Evolutionary conservation across 192 early-diverging fungal genomes (phyloP).

Genomic region (Obelidium mucronatum): DNA sequence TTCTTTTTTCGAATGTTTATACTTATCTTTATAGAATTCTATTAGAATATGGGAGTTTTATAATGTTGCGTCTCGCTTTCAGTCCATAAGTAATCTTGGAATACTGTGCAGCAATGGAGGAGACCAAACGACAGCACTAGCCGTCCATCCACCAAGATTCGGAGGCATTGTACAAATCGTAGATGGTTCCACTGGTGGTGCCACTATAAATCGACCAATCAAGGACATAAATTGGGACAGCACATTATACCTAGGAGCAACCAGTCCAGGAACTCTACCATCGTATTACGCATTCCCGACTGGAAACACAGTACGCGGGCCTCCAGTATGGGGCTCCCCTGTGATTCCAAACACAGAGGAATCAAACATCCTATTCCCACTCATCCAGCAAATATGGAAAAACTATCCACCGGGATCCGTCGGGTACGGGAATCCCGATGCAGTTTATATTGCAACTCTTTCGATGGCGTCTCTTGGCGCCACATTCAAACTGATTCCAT

Average conservation of each 20-base stretch:
- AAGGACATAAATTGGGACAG: not conserved
- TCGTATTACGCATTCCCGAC: too few relatives aligned
- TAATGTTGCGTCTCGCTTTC: not conserved
- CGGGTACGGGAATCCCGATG: not conserved
- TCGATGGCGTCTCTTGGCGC: not conserved
- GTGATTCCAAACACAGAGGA: too few relatives aligned
- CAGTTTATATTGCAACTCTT: slow-evolving; percentile 14
- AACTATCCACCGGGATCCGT: not conserved
- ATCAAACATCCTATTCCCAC: too few relatives aligned
- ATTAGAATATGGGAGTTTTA: not conserved
- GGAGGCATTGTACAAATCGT: not conserved
- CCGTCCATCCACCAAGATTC: not conserved
- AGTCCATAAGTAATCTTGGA: not conserved
- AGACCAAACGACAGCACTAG: not conserved
- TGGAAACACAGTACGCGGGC: too few relatives aligned
- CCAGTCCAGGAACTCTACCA: not conserved
- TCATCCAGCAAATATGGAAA: slow-evolving; percentile 5
- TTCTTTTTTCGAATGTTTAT: too few relatives aligned
- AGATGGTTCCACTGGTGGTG: not conserved
- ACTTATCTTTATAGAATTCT: too few relatives aligned
- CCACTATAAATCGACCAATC: not conserved
- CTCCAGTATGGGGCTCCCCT: too few relatives aligned
- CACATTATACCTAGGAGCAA: not conserved
- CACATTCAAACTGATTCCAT: not conserved
- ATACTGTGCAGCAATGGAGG: not conserved